Evolutionary conservation across 2,329 filamentous ascomycete species (phyloP), one percentile per base, ranked within the genome.

Genomic region (Venturia effusa): DNA sequence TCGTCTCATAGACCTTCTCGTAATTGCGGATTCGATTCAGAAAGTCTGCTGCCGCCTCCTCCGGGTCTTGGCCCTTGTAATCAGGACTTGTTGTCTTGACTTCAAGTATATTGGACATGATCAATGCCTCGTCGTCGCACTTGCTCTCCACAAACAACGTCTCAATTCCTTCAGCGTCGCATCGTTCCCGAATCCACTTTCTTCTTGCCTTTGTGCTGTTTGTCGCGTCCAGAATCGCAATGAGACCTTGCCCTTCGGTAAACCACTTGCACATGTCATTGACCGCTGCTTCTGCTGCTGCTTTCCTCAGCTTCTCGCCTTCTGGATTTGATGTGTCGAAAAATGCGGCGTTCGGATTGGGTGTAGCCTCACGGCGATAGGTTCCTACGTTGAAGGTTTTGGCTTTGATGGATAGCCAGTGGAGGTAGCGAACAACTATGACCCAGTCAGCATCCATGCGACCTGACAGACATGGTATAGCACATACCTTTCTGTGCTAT

Each of bases 61-160:
- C 94, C 1, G 94, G 94, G 73, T 99, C 94, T 75, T 96, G 92
- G 64, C 92, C 94, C 65, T 86, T 81, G 74, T 99, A 99, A 77
- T 99, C 94, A 1, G 94, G 94, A 64, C 90, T 96, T 32, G 91
- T 96, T 1, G 92, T 93, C 82, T 99, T 99, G 71, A 99, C 94
- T 73, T 97, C 92, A 68, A 92, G 86, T 68, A 99, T 97, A 75
- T 99, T 99, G 80, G 87, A 90, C 92, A 97, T 96, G 78, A 99
- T 96, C 68, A 97, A 80, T 55, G 93, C 88, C 74, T 97, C 92
- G 69, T 97, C 88, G 72, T 99, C 93, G 74, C 94, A 99, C 74
- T 94, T 95, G 69, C 90, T 96, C 80, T 99, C 94, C 59, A 99
- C 94, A 70, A 96, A 99, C 59, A 99, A 80, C 11, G 95, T 92